Base-by-base conservation (phyloP, 768 basidiomycete genomes). In the Erythrobasidium yunnanense region DNA sequence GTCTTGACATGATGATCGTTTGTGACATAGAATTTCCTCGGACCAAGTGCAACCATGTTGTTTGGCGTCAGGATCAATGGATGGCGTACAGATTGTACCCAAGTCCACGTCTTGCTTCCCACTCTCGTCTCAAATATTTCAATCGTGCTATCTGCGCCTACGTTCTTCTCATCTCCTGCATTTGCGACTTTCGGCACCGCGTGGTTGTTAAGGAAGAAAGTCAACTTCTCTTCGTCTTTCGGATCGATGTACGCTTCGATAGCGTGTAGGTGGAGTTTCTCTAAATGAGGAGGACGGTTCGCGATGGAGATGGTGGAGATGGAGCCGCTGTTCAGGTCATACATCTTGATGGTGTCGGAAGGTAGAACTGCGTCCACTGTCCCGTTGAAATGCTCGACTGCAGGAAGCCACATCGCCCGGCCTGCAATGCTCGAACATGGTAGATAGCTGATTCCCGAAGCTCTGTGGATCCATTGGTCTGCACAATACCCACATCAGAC, bases 151-250 rank as follows among this genome's bases (percentile, higher is more conserved):
- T 87, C 83, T 0, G 86, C 85, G n/a, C 87, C 87, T 4, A 81
- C 78, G 15, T 72, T 69, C 4, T 65, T 70, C 0, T 81, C 75
- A 6, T 51, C 35, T 23, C 77, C 72, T 13, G 74, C 77, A 17
- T 46, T n/a, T 22, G 33, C 56, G 5, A 25, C 25, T 4, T 35
- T 38, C 0, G 85, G 85, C 20, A 76, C 77, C 30, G 84, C 82
- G 73, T 87, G 86, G 72, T 87, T 87, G 69, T 87, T 78, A n/a
- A 85, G 77, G 71, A 86, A 87, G 17, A 87, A 77, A 68, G 81
- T 85, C 7, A 86, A 78, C 51, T 80, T 74, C 11, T 77, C 74
- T 2, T 81, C 77, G 62, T 84, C 76, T 2, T 55, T 22, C 2
- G 51, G 50, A 5, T 84, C 83, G 1, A 80, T 77, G 7, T 85